These are phyloP conservation scores for Cryptosporidium sp. DNA, from an alignment of 169 alveolate species.

Conservation along the genomic window DNA sequence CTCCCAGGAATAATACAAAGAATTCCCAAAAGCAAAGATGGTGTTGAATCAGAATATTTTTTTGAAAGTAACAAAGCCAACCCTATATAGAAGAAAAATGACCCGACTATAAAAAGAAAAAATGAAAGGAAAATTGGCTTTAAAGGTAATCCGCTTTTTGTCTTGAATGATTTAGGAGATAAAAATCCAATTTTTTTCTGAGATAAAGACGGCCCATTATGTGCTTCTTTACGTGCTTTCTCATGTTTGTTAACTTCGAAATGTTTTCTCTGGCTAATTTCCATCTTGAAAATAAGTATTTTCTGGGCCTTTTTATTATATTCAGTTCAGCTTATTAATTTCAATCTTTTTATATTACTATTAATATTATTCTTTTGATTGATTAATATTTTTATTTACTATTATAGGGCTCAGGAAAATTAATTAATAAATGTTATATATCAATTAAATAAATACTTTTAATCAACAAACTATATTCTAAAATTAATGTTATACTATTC, in stretches of 20 bases:
- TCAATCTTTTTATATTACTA: neutral
- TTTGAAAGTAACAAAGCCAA: slow-evolving; percentile 9
- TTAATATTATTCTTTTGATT: neutral
- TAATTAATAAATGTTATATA: neutral
- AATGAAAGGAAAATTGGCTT: slow-evolving; percentile 69
- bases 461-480: neutral
- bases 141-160: neutral
- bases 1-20: slow-evolving; percentile 82
- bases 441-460: no score
- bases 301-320: neutral
- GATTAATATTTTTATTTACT: neutral
- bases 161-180: neutral
- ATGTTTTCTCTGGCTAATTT: slow-evolving; percentile 1
- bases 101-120: slow-evolving; percentile 78
- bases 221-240: neutral
- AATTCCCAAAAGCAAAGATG: slow-evolving; percentile 79
- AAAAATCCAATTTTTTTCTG: neutral
- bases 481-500: neutral
- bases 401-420: neutral
- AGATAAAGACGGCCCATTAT: neutral
- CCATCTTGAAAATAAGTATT: neutral
- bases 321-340: neutral
- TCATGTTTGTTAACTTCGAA: neutral
- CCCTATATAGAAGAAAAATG: slow-evolving; percentile 74
- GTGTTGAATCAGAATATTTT: slow-evolving; percentile 51